Conservation (phyloP, 768 basidiomycete genomes). For the Leccinum uliginosum region DNA sequence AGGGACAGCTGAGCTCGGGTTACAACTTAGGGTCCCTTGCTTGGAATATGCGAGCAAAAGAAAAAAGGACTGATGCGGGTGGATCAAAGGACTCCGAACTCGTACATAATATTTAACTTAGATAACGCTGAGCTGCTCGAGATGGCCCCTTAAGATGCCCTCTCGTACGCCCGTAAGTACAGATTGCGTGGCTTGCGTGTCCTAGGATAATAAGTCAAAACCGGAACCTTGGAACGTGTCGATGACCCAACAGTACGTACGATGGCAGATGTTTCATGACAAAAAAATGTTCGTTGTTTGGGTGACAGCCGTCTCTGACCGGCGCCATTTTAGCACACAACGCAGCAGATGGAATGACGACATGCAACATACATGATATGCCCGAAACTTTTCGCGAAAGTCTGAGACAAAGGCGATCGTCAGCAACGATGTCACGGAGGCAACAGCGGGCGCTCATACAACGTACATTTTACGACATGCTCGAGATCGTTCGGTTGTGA, state of each 20-base stretch:
- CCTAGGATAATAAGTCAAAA: conserved; percentile 21
- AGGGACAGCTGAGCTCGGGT: too few relatives aligned
- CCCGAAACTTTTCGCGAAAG: conserved; percentile 64
- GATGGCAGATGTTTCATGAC: conserved; percentile 68
- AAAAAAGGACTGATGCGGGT: neutral
- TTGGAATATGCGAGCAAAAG: neutral
- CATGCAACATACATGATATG: conserved; percentile 48
- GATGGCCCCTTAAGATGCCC: conserved; percentile 33
- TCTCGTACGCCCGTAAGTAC: conserved; percentile 41
- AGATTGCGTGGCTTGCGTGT: conserved; percentile 35
- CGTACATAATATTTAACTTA: conserved; percentile 6
- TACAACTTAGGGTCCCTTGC: neutral
- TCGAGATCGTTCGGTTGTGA: conserved; percentile 53
- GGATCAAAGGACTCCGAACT: neutral
- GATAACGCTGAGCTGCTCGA: conserved; percentile 29
- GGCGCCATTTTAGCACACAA: neutral
- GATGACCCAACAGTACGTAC: conserved; percentile 35
- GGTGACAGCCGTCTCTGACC: conserved; percentile 54
- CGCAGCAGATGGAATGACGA: conserved; percentile 1
- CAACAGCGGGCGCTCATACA: neutral
- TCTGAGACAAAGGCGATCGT: conserved; percentile 34
- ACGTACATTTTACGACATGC: conserved; percentile 61
- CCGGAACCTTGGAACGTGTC: neutral
- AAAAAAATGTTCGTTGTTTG: conserved; percentile 54
- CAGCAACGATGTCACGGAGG: neutral